Percentiles rank a stretch among this genome's conserved stretches.
phyloP scores from a whole-genome alignment of 495 filamentous ascomycete genomes.

The Penicillium subrubescens region DNA sequence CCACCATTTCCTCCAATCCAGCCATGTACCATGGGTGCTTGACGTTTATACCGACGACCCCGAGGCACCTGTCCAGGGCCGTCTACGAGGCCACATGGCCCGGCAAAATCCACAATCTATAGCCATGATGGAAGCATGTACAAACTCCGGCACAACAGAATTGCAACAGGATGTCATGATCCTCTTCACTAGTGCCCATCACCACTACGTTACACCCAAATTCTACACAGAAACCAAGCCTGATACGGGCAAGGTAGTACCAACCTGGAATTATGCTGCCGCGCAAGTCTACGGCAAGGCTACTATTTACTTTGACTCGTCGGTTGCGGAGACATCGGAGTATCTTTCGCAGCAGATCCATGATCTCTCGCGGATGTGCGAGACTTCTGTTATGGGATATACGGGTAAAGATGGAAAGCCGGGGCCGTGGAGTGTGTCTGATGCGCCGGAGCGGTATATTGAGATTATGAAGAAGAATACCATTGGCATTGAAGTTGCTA shows the following conservation, averaged over 20 bases:
- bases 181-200: conserved; percentile 48
- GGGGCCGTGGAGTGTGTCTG: conserved; percentile 46
- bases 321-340: conserved; percentile 30
- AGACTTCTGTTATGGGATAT: conserved; percentile 51
- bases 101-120: conserved; percentile 57
- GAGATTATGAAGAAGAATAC: conserved; percentile 53
- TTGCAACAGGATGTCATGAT: conserved; percentile 37
- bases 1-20: conserved; percentile 53
- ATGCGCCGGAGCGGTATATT: conserved; percentile 51
- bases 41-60: conserved; percentile 33
- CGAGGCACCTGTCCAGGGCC: conserved; percentile 31
- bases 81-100: conserved; percentile 59
- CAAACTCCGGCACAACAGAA: conserved; percentile 10
- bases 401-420: conserved; percentile 32
- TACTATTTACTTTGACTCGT: conserved; percentile 46
- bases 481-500: conserved; percentile 52
- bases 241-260: conserved; percentile 55
- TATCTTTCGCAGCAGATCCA: conserved; percentile 45
- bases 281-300: conserved; percentile 53
- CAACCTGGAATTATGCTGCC: conserved; percentile 61
- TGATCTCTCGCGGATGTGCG: conserved; percentile 44
- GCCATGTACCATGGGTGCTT: conserved; percentile 58
- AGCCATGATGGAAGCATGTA: conserved; percentile 44
- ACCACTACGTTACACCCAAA: conserved; percentile 60
- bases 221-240: conserved; percentile 62